Evolutionary conservation across 116 monocot species (phyloP), one percentile per base, ranked within the genome.

Genomic region (Phalaenopsis hybrid): DNA sequence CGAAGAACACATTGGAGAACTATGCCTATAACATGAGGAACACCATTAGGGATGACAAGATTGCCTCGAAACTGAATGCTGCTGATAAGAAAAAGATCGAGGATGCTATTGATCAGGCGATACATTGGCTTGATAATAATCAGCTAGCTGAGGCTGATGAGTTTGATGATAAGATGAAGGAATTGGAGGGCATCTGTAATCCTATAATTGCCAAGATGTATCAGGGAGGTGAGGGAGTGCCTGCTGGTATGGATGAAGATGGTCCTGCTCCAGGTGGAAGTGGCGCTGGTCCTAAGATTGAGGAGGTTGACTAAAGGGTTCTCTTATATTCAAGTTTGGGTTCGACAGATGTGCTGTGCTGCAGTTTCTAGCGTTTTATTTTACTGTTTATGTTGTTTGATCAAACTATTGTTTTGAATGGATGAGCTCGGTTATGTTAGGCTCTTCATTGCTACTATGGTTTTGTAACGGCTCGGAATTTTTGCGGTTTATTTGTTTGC

Each of bases 181-280:
- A 89, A 37, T 50, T 89, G 10, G 89, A 89, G 81, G 81, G 86
- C 0, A 82, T 89, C 23, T 89, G 89, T 55, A 86, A 89, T 74
- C 89, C 89, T 18, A 89, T 87, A 25, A 89, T 89, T 49, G 89
- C 87, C 37, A 85, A 89, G 83, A 89, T 89, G 85, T 89, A 89
- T 48, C 87, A 89, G 81, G 89, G 87, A 18, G 87, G 80, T 45
- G 77, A 77, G 3, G 87, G 73, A 51, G 51, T 86, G 80, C 81
- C 31, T 34, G 85, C 79, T 28, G 86, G 65, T 18, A 73, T 80
- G 80, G 83, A 87, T 67, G 87, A 84, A 37, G 89, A 82, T 43
- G 78, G 50, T 2, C 82, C 86, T 55, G 0, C 84, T 52, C 59
- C 77, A 5, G 84, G 55, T 4, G 86, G 86, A 45, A 33, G 74